Evolutionary conservation across 805 yeast genomes (phyloP).

Genomic region (Starmerella stigmatis): DNA sequence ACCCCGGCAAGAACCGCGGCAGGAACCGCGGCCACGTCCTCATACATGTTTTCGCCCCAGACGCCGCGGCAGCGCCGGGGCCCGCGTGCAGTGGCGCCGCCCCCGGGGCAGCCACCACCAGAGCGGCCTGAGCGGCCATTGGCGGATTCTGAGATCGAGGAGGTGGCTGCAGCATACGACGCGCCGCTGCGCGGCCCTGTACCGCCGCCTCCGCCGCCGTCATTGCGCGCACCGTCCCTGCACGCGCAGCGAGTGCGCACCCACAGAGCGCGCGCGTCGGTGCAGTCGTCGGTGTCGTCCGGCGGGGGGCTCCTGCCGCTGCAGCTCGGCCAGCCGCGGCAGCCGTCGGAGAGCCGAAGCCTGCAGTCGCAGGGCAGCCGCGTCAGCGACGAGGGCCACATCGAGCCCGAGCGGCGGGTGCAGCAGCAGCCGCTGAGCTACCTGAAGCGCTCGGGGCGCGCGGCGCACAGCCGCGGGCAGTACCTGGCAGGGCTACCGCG

Average conservation of each 20-base stretch:
- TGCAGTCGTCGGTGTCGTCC: no score
- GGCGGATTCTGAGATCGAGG: no score
- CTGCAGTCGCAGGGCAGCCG: constrained; percentile 4
- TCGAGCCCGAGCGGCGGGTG: constrained; percentile 10
- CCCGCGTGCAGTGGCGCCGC: neutral
- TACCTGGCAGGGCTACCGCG: constrained; percentile 22
- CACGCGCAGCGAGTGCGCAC: no score
- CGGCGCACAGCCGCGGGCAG: constrained; percentile 2
- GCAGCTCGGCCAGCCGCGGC: neutral
- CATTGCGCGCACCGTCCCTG: no score
- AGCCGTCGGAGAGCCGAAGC: neutral
- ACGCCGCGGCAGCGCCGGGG: neutral
- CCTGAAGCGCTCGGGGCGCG: constrained; percentile 10
- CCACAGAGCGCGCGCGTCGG: no score
- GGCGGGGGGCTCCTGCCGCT: neutral
- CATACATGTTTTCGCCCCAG: neutral
- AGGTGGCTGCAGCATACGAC: no score
- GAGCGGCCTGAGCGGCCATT: no score
- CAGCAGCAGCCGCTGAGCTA: constrained; percentile 4
- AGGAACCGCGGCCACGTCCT: neutral
- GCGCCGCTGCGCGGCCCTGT: no score
- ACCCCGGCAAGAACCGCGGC: no score
- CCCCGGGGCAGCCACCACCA: neutral
- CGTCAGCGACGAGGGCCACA: constrained; percentile 14
- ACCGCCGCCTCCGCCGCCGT: no score